Evolutionary conservation across 1,139 yeast species (phyloP).

Genomic region (Candida tunisiensis): DNA sequence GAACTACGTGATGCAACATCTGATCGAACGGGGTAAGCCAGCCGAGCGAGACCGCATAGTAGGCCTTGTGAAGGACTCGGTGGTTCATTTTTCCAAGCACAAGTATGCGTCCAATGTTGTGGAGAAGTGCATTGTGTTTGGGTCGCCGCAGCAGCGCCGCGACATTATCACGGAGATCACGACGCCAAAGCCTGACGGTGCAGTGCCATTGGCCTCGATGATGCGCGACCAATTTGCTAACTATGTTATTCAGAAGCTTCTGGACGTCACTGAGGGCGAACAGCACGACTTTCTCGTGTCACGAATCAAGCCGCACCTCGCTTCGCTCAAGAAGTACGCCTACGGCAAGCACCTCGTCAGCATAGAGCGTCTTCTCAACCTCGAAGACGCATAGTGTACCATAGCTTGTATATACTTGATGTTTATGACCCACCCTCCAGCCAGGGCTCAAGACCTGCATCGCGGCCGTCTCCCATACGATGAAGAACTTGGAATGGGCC

Average conservation of each 20-base stretch:
- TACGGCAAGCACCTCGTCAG: slow-evolving; percentile 78
- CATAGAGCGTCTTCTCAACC: slow-evolving; percentile 44
- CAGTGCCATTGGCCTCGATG: slow-evolving; percentile 35
- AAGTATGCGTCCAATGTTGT: slow-evolving; percentile 97
- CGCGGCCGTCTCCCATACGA: background rate
- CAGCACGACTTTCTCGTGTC: slow-evolving; percentile 27
- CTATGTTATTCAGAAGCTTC: slow-evolving; percentile 87
- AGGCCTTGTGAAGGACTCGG: slow-evolving; percentile 33
- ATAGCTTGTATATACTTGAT: background rate
- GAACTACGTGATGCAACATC: slow-evolving; percentile 92
- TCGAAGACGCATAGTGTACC: background rate
- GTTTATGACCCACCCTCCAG: background rate
- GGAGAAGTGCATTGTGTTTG: slow-evolving; percentile 77
- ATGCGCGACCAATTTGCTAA: slow-evolving; percentile 97
- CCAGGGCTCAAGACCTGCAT: background rate
- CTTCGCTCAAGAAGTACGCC: slow-evolving; percentile 21
- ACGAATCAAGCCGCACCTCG: slow-evolving; percentile 23
- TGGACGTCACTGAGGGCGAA: slow-evolving; percentile 59
- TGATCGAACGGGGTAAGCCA: slow-evolving; percentile 60
- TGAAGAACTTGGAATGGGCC: slow-evolving; percentile 14
- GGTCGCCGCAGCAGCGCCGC: slow-evolving; percentile 44
- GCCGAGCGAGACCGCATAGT: slow-evolving; percentile 35
- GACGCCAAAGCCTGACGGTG: slow-evolving; percentile 20
- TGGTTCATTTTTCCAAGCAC: slow-evolving; percentile 76
- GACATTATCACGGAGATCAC: slow-evolving; percentile 47